Evolutionary conservation across 306 rosid genomes (phyloP).

Genomic region (Cucumis melo): DNA sequence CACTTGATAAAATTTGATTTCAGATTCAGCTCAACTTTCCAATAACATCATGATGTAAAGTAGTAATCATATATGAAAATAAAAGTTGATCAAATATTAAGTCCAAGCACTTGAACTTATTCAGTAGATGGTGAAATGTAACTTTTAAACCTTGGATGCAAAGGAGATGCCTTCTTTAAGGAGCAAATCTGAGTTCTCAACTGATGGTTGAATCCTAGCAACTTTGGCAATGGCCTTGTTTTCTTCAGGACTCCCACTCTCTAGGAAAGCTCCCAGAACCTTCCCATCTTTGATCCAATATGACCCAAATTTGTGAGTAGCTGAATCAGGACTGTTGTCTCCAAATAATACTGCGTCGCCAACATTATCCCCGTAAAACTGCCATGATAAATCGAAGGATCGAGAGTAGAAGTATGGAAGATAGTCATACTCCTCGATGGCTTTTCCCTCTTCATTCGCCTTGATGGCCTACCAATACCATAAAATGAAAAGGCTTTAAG

Average conservation of each 20-base stretch:
- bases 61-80: not conserved
- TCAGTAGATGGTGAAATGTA: not conserved
- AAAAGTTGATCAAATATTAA: not conserved
- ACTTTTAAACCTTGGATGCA: constrained; percentile 49
- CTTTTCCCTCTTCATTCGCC: constrained; percentile 59
- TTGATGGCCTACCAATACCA: constrained; percentile 70
- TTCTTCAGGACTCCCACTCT: constrained; percentile 76
- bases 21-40: not conserved
- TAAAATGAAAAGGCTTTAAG: not conserved
- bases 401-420: constrained; percentile 96
- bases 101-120: not conserved
- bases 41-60: not conserved
- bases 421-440: constrained; percentile 75
- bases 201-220: constrained; percentile 63
- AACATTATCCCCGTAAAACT: constrained; percentile 88
- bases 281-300: constrained; percentile 93
- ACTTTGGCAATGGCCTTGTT: constrained; percentile 85
- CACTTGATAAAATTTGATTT: not conserved
- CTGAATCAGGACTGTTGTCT: constrained; percentile 49
- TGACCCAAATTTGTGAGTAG: constrained; percentile 67
- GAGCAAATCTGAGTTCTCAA: constrained; percentile 40
- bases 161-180: constrained; percentile 68
- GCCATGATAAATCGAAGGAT: constrained; percentile 79
- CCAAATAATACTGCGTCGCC: constrained; percentile 85
- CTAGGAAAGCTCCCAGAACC: constrained; percentile 69